Evolutionary conservation across 345 rosid genomes (phyloP), one percentile per base, ranked within the genome.

Genomic region (Cochlearia excelsa): DNA sequence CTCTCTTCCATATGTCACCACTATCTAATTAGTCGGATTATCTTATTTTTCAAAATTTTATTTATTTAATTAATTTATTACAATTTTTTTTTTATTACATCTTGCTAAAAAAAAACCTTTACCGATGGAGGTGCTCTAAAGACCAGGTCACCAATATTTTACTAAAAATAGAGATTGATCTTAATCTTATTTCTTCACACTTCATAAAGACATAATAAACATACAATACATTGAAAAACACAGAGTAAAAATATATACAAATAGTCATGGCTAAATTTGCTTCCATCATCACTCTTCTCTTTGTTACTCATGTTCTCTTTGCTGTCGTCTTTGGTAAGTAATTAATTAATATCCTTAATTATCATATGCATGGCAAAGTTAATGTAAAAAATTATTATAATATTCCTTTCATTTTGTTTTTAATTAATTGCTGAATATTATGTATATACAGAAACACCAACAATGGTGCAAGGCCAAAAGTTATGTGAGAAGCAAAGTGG

Each of bases 161-260:
- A 30, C 10, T 63, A 63, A 43, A 63, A 63, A 52, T 52, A 43
- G 44, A 33, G 51, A 33, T 26, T 52, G 11, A 33, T 63, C 4
- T 51, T 26, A 9, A 4, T 34, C 59, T 43, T 26, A 51, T 62
- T 30, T 62, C 57, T 30, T 41, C 50, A 51, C 27, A 51, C 26
- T 37, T 33, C 35, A 33, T 5, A 37, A 6, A 37, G 2, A 39
- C 9, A 39, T n/a, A 0, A 16, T 16, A 16, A 16, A 16, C 23
- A 16, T 16, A 16, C 23, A 16, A 39, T 7, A 39, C 43, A 39
- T 39, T 39, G n/a, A 39, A 3, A 4, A 1, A 39, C 7, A 39
- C 5, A 37, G 2, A 39, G n/a, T 8, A 39, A 39, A 33, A 7
- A 39, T 7, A 39, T 2, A 39, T 39, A 39, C 40, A 37, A 4